Evolutionary conservation across 1,284 basidiomycete genomes (phyloP).

Genomic region (Cryptococcus amylolentus): DNA sequence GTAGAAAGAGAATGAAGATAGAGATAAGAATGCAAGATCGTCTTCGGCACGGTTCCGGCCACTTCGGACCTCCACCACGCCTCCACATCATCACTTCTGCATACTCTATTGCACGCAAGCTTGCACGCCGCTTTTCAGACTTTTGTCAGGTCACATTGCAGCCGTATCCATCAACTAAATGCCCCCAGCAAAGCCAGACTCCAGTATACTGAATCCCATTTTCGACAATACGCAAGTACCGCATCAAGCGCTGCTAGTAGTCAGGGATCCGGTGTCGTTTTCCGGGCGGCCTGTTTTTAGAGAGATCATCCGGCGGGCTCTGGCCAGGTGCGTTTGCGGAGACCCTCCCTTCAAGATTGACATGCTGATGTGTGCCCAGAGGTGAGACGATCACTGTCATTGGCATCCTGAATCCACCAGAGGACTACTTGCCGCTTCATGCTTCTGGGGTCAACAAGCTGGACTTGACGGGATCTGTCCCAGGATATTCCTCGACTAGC

Average conservation of each 20-base stretch:
- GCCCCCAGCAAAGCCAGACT: not conserved
- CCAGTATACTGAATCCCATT: slow-evolving; percentile 23
- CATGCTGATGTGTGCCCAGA: slow-evolving; percentile 4
- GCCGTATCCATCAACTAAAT: not conserved
- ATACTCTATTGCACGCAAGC: too few relatives aligned
- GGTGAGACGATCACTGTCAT: slow-evolving; percentile 17
- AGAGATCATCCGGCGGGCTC: slow-evolving; percentile 21
- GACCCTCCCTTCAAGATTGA: not conserved
- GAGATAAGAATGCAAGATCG: not conserved
- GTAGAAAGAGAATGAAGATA: not conserved
- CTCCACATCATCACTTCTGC: not conserved
- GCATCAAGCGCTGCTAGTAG: slow-evolving; percentile 40
- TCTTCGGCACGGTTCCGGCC: not conserved
- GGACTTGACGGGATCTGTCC: slow-evolving; percentile 24
- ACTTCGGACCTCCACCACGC: not conserved
- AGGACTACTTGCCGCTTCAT: slow-evolving; percentile 7
- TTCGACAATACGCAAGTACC: slow-evolving; percentile 37
- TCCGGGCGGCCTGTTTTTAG: slow-evolving; percentile 26
- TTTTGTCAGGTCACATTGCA: not conserved
- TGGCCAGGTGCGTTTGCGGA: slow-evolving; percentile 17
- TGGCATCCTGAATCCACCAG: slow-evolving; percentile 18
- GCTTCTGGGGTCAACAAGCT: slow-evolving; percentile 7
- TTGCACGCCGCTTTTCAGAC: not conserved
- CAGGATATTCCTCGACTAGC: slow-evolving; percentile 13
- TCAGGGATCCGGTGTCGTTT: slow-evolving; percentile 27